phyloP scores from a whole-genome alignment of 768 basidiomycete genomes.

The Agaricus blazei region DNA sequence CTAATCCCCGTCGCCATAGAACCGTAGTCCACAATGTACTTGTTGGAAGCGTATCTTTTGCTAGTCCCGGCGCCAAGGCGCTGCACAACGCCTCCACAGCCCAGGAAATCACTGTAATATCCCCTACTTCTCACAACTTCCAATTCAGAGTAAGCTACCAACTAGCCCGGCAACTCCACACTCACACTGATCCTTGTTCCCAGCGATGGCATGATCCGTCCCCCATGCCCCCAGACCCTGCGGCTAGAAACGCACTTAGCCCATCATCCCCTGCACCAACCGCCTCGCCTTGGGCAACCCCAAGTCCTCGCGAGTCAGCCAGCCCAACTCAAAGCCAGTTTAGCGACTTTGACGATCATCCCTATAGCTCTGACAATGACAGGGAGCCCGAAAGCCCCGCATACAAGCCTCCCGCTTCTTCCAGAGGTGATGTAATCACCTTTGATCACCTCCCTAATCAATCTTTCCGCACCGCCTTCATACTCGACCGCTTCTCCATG shows the following conservation, averaged over 20 bases:
- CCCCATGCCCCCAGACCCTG: slow-evolving; percentile 52
- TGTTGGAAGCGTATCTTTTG: slow-evolving; percentile 77
- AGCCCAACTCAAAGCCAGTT: slow-evolving; percentile 7
- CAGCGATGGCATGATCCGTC: slow-evolving; percentile 70
- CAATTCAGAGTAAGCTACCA: slow-evolving; percentile 42
- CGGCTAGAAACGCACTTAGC: slow-evolving; percentile 20
- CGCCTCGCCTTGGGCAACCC: slow-evolving; percentile 15
- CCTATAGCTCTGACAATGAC: slow-evolving; percentile 2
- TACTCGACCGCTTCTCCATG: slow-evolving; percentile 71
- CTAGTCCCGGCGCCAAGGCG: slow-evolving; percentile 67
- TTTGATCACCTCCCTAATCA: slow-evolving; percentile 65
- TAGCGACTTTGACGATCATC: slow-evolving; percentile 8
- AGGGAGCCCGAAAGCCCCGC: background rate
- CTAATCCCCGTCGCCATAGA: slow-evolving; percentile 23
- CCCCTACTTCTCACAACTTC: slow-evolving; percentile 50
- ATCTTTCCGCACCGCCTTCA: slow-evolving; percentile 73
- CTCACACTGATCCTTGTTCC: slow-evolving; percentile 3
- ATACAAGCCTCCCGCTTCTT: background rate
- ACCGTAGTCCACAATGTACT: slow-evolving; percentile 71
- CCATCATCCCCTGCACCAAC: slow-evolving; percentile 21
- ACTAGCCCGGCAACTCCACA: background rate
- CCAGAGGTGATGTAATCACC: slow-evolving; percentile 26
- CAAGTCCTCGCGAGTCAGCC: slow-evolving; percentile 16
- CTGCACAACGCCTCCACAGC: slow-evolving; percentile 80
- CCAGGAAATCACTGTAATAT: slow-evolving; percentile 73